A percentile compares a stretch with the other conserved stretches of the same genome.
Evolutionary conservation across 2,329 filamentous ascomycete species (phyloP).

Genomic region (Trichoderma gracile): DNA sequence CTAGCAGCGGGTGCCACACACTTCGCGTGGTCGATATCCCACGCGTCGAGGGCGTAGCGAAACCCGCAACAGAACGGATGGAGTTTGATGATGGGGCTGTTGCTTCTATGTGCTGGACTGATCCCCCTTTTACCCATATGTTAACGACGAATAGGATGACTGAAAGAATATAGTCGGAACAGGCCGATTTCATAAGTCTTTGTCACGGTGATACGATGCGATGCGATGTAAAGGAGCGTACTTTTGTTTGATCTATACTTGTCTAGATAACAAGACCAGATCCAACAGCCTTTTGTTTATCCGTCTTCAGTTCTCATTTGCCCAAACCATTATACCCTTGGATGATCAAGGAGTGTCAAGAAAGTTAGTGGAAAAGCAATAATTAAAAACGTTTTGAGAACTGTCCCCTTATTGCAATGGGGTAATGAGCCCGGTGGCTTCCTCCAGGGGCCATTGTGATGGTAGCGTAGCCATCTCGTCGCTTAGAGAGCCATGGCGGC

Average conservation of each 20-base stretch:
- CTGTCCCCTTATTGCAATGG: conserved; percentile 12
- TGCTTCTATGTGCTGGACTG: background rate
- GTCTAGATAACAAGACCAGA: conserved; percentile 8
- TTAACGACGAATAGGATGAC: background rate
- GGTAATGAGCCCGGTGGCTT: background rate
- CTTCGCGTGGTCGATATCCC: background rate
- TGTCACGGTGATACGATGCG: background rate
- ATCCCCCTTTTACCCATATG: background rate
- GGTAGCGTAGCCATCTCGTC: background rate
- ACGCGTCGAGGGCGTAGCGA: background rate
- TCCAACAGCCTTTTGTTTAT: background rate
- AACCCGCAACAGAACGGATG: background rate
- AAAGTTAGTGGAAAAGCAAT: conserved; percentile 1
- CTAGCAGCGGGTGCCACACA: conserved; percentile 26
- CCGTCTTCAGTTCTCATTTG: conserved; percentile 16
- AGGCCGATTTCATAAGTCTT: background rate
- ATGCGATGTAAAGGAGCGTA: conserved; percentile 19
- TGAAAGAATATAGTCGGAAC: background rate
- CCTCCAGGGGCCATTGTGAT: background rate
- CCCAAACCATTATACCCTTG: background rate
- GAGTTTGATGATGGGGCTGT: background rate
- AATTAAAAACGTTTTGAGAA: conserved; percentile 14
- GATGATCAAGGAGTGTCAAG: conserved; percentile 21
- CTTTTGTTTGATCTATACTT: conserved; percentile 11
- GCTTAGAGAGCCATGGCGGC: conserved; percentile 42